Conservation (phyloP, 129 eudicot genomes). For the Pulicaria dysenterica region DNA sequence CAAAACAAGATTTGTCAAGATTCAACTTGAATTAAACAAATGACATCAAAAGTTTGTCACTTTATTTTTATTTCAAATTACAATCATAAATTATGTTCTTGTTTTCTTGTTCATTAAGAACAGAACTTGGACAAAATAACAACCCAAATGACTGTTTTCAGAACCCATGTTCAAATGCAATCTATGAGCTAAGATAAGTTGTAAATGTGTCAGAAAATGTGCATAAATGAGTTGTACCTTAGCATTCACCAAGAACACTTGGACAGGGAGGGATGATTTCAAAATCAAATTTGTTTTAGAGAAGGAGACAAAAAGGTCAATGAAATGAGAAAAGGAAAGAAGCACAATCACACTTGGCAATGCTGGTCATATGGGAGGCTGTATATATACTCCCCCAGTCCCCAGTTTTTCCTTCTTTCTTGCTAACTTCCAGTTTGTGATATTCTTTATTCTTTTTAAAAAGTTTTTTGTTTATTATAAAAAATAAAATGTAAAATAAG, state of each 20-base stretch:
- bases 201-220: background rate
- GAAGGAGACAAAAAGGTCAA: constrained; percentile 37
- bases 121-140: constrained; percentile 10
- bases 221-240: constrained; percentile 35
- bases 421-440: constrained; percentile 16
- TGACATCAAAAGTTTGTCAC: background rate
- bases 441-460: background rate
- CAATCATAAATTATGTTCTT: background rate
- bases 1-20: constrained; percentile 10
- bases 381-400: constrained; percentile 26
- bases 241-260: constrained; percentile 24
- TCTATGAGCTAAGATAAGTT: background rate
- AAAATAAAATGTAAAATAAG: constrained; percentile 3
- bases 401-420: constrained; percentile 1
- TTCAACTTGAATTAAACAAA: background rate
- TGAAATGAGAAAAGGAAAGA: constrained; percentile 8
- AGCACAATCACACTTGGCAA: constrained; percentile 21
- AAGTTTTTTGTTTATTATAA: background rate
- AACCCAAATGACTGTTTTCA: background rate
- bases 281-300: constrained; percentile 29
- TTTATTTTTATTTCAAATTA: background rate
- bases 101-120: constrained; percentile 10
- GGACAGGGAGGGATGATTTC: constrained; percentile 13
- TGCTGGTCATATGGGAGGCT: constrained; percentile 18
- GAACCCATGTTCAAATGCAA: constrained; percentile 13